A percentile compares a stretch with the other conserved stretches of the same genome.
These are phyloP conservation scores for Smallanthus sonchifolius DNA, from an alignment of 129 eudicot species.

Conservation along the genomic window DNA sequence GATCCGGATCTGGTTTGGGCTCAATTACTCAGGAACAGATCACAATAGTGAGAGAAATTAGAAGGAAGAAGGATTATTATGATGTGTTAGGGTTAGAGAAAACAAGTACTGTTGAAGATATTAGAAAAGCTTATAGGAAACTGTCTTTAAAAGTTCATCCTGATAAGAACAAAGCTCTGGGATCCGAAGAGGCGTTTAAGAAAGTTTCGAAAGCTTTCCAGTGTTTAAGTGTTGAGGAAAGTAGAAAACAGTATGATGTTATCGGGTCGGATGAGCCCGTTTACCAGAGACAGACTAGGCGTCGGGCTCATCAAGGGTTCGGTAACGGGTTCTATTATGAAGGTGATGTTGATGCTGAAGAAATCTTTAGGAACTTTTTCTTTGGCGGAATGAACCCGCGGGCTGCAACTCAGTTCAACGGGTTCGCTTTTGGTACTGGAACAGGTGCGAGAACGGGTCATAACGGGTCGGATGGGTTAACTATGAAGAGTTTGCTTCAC, in stretches of 20 bases:
- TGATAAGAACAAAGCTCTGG: conserved; percentile 72
- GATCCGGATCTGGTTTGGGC: conserved; percentile 26
- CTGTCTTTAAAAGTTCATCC: conserved; percentile 79
- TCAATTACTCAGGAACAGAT: conserved; percentile 55
- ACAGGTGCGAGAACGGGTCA: conserved; percentile 43
- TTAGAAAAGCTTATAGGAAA: conserved; percentile 70
- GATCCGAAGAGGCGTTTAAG: conserved; percentile 79
- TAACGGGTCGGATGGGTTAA: conserved; percentile 34
- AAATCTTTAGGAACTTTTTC: conserved; percentile 79
- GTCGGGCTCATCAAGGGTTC: conserved; percentile 44
- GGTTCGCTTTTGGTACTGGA: conserved; percentile 57
- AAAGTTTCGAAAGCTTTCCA: conserved; percentile 71
- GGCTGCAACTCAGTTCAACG: conserved; percentile 49
- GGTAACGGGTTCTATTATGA: conserved; percentile 59
- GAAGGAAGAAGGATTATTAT: conserved; percentile 68
- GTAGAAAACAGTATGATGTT: conserved; percentile 55
- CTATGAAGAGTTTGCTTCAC: conserved; percentile 43
- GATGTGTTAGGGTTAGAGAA: conserved; percentile 69
- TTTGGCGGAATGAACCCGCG: conserved; percentile 70
- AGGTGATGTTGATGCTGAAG: conserved; percentile 68
- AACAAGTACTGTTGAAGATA: conserved; percentile 59
- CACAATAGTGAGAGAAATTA: conserved; percentile 52
- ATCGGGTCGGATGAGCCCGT: conserved; percentile 62
- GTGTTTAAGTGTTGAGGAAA: conserved; percentile 65
- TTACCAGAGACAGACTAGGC: conserved; percentile 34